Percentiles rank a stretch among this genome's conserved stretches.
phyloP scores from a whole-genome alignment of 192 early-diverging fungal species.

The Phycomyces blakesleeanus region DNA sequence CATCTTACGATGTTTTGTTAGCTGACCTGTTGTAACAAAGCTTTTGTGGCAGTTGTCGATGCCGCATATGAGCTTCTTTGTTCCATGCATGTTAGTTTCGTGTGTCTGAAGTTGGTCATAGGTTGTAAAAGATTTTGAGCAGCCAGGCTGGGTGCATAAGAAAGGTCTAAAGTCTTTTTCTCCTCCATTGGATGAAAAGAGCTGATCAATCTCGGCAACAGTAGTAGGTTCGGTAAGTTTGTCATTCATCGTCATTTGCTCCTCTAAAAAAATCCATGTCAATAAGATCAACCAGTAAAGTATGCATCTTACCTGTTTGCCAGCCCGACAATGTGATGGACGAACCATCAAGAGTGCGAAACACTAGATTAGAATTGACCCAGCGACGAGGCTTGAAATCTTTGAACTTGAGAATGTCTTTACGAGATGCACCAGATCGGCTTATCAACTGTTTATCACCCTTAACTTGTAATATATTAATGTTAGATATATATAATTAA shows the following conservation, averaged over 20 bases:
- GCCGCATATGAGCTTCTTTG: slow-evolving; percentile 36
- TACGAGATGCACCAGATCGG: background rate
- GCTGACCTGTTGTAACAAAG: slow-evolving; percentile 36
- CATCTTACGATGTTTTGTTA: slow-evolving; percentile 42
- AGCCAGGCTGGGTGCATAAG: slow-evolving; percentile 35
- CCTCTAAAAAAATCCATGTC: slow-evolving; percentile 5
- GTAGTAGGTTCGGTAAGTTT: slow-evolving; percentile 25
- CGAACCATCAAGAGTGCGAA: slow-evolving; percentile 18
- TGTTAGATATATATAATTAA: background rate
- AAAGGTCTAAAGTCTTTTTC: slow-evolving; percentile 33
- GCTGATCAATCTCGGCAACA: slow-evolving; percentile 26
- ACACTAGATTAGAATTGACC: slow-evolving; percentile 11
- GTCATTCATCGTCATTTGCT: slow-evolving; percentile 26
- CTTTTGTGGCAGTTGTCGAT: slow-evolving; percentile 35
- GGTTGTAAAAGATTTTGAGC: slow-evolving; percentile 33
- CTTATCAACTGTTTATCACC: background rate
- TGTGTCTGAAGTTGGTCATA: slow-evolving; percentile 36
- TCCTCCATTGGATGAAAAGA: slow-evolving; percentile 25
- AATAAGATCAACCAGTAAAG: background rate
- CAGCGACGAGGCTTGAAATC: slow-evolving; percentile 14
- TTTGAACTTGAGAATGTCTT: slow-evolving; percentile 19
- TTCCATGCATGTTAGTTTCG: slow-evolving; percentile 39
- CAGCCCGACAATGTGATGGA: slow-evolving; percentile 10
- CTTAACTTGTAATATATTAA: background rate
- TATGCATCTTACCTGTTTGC: slow-evolving; percentile 12